Base-by-base conservation (phyloP, 345 rosid species). In the Bruguiera parviflora region DNA sequence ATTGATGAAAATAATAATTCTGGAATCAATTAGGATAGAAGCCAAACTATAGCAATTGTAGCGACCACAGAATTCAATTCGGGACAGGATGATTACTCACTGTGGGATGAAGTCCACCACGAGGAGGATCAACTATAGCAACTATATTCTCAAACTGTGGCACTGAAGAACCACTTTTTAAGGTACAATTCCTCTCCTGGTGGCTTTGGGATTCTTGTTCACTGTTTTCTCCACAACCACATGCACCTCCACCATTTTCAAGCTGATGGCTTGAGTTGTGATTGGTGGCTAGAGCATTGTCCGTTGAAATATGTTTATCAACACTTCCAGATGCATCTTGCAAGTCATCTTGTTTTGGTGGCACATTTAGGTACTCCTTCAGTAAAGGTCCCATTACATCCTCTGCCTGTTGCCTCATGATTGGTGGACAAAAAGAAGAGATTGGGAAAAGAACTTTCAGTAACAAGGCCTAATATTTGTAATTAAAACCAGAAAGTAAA, bases 61-160 rank as follows among this genome's bases (percentile, higher is more conserved):
- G 13, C 49, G 3, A 43, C 49, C 16, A 43, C 49, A 11, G 49
- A 11, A 43, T 3, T 43, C 49, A 43, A 2, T 13, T 43, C 13
- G 49, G 49, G 49, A 43, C 18, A 43, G 18, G 49, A 43, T 43
- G 15, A 13, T 27, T 32, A 80, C 93, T 88, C 70, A 88, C 98
- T 65, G 72, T 84, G 51, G 99, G 96, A 80, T 95, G 98, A 64
- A 90, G 93, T 69, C 98, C 96, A 65, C 79, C 79, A 35, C 98
- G 92, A 5, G 98, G 99, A 77, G 99, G 98, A 79, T 95, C 96
- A 68, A 95, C 99, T 79, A 95, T 95, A 63, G 96, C 99, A 73
- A 95, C 96, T 4, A 95, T 86, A 73, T 87, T 94, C 77, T 88
- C 87, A 68, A 87, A 90, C 64, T 73, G 85, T 35, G 32, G 79